Conservation (phyloP, 768 basidiomycete genomes). For the Serendipita vermifera region DNA sequence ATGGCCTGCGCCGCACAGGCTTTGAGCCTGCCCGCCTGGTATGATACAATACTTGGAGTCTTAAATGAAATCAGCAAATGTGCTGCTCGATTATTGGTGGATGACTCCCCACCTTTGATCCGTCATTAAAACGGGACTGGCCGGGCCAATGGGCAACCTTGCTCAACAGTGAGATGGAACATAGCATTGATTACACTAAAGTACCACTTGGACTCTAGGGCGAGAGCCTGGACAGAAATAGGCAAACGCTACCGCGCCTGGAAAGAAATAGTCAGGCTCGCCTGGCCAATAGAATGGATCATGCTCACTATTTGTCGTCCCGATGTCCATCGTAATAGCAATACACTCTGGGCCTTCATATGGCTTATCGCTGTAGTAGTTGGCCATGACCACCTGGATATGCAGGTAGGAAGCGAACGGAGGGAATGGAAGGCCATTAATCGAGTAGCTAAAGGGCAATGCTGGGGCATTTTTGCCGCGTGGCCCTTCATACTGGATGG, state of each 20-base stretch:
- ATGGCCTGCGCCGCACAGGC: not conserved
- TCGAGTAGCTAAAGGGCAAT: too few relatives aligned
- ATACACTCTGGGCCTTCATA: too few relatives aligned
- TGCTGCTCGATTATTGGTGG: not conserved
- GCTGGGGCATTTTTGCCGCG: too few relatives aligned
- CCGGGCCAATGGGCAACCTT: constrained; percentile 2
- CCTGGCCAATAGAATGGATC: not conserved
- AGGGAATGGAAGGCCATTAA: too few relatives aligned
- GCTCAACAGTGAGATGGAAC: not conserved
- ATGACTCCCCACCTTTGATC: not conserved
- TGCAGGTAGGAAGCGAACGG: too few relatives aligned
- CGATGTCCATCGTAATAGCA: not conserved
- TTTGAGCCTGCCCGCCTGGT: not conserved
- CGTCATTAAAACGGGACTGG: not conserved
- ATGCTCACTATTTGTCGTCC: not conserved
- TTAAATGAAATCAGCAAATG: not conserved
- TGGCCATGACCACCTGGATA: too few relatives aligned
- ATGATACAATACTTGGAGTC: not conserved
- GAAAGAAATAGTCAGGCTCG: not conserved
- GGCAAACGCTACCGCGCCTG: not conserved
- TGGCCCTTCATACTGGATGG: too few relatives aligned
- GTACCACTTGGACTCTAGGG: not conserved
- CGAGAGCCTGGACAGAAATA: not conserved
- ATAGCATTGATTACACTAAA: not conserved
- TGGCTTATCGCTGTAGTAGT: too few relatives aligned